Percentiles rank a stretch among this genome's conserved stretches.
Conservation (phyloP, 495 filamentous ascomycete species). For the Penicillium argentinense region DNA sequence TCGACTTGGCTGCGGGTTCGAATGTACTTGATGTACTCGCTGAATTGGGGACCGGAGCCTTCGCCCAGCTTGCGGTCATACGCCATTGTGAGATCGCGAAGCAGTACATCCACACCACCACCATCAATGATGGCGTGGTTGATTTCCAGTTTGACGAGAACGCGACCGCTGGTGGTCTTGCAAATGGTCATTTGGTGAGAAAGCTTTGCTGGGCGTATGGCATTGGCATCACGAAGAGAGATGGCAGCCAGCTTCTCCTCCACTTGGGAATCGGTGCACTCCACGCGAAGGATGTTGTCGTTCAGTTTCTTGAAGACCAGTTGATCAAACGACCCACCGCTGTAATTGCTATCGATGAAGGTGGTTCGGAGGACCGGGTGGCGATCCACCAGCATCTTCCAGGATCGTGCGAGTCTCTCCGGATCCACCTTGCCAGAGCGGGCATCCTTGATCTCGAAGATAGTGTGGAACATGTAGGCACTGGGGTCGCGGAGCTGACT, state of each 20-base stretch:
- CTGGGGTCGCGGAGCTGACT: slow-evolving; percentile 55
- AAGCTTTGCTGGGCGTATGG: slow-evolving; percentile 33
- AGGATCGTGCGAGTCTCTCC: slow-evolving; percentile 44
- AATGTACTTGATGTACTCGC: slow-evolving; percentile 56
- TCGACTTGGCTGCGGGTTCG: slow-evolving; percentile 30
- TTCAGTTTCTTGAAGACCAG: slow-evolving; percentile 46
- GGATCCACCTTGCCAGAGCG: slow-evolving; percentile 32
- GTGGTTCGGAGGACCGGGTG: slow-evolving; percentile 56
- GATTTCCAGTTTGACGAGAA: slow-evolving; percentile 55
- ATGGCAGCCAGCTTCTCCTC: slow-evolving; percentile 37
- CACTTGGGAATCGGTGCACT: slow-evolving; percentile 40
- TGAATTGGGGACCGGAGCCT: slow-evolving; percentile 50
- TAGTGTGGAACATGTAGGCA: slow-evolving; percentile 46
- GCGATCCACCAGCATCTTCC: slow-evolving; percentile 52
- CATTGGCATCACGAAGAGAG: slow-evolving; percentile 34
- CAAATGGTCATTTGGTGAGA: slow-evolving; percentile 53
- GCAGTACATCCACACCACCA: slow-evolving; percentile 39
- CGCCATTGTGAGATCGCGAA: slow-evolving; percentile 43
- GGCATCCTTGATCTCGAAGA: slow-evolving; percentile 43
- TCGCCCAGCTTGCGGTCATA: slow-evolving; percentile 41
- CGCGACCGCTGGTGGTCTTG: slow-evolving; percentile 34
- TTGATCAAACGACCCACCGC: slow-evolving; percentile 54
- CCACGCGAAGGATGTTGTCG: slow-evolving; percentile 34
- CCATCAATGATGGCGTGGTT: slow-evolving; percentile 56
- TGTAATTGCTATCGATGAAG: slow-evolving; percentile 54